Evolutionary conservation across 1,284 basidiomycete species (phyloP), one percentile per base, ranked within the genome.

Genomic region (Pseudozyma sp.): DNA sequence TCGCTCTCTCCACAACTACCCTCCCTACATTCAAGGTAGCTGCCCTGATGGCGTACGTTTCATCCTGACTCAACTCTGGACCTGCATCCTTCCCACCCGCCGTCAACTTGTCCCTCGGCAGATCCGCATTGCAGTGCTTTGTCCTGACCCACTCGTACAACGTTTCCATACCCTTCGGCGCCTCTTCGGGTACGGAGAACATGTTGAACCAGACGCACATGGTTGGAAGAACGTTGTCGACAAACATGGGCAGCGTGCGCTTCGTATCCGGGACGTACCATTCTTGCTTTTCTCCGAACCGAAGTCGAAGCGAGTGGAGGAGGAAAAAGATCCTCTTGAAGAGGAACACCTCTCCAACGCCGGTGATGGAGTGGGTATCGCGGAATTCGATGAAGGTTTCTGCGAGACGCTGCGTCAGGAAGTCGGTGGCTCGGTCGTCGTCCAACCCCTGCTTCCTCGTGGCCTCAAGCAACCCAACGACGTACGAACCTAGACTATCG

Each of bases 271-370:
- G 74, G 10, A 75, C 40, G 91, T 39, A 4, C 44, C 47, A 62
- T 1, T 61, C 57, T 4, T 33, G 11, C 9, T 29, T 35, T 1
- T 17, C 9, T 11, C 9, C 5, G n/a, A 79, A 58, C 0, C 91
- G 89, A 40, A 90, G 83, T 17, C 85, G 85, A 55, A 94, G 86
- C 7, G 90, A 90, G 67, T 92, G 89, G 44, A 94, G 86, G 43
- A 95, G 88, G 84, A 94, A 92, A 33, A 95, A 86, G 2, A 92
- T 93, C 80, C 94, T 94, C 85, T 94, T 94, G 87, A 93, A 92
- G 80, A 92, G 88, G 84, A 92, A 94, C 10, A 94, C 88, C 8
- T 63, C 30, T 17, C 72, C 55, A 19, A 44, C 19, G 11, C 30
- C 6, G 39, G 60, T 49, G 11, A 78, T 7, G 14, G n/a, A 45